Base-by-base conservation (phyloP, 1,284 basidiomycete genomes). In the Vanrija pseudolonga region DNA sequence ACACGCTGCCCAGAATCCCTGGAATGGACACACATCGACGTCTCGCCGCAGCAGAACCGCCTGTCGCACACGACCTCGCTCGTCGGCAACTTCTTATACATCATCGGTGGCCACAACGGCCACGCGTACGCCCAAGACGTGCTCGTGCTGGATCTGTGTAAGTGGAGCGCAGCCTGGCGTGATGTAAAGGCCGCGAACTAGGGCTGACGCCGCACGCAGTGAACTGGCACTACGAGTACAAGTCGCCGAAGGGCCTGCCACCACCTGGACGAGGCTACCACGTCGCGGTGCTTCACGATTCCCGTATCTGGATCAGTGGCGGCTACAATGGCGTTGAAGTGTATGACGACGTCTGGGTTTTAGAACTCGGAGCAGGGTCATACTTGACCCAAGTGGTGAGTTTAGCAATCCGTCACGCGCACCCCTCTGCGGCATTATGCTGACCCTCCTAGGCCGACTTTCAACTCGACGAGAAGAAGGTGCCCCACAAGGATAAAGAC, bases 21-120 rank as follows among this genome's bases (percentile, higher is more conserved):
- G 42, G 68, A 79, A 3, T 93, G 90, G 90, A 86, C 80, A 19
- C 78, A 82, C 44, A 79, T 89, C 20, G 80, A 82, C 42, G 80
- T 81, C 15, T 77, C 79, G 12, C 71, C 80, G 41, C 73, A 79
- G 22, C 82, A 89, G 68, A 84, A 86, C 56, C 84, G 91, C 11
- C 80, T 95, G 36, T 89, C 90, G 24, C 92, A 96, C 66, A 88
- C 87, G 5, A 83, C 90, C 4, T 92, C 90, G 0, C 90, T 90
- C 69, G 88, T 96, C 17, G 93, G 93, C n/a, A 91, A 89, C 2
- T 94, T 91, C 67, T 83, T 96, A 0, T 93, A 93, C 76, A 82
- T 95, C 53, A 81, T 87, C 54, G 93, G 91, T 3, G 92, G 93
- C 0, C 91, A 95, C 74, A 88, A 93, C 64, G 87, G 88, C 9